Percentiles rank a stretch among this genome's conserved stretches.
Evolutionary conservation across 2,329 filamentous ascomycete genomes (phyloP).

Genomic region (Penicillium hesseltinei): DNA sequence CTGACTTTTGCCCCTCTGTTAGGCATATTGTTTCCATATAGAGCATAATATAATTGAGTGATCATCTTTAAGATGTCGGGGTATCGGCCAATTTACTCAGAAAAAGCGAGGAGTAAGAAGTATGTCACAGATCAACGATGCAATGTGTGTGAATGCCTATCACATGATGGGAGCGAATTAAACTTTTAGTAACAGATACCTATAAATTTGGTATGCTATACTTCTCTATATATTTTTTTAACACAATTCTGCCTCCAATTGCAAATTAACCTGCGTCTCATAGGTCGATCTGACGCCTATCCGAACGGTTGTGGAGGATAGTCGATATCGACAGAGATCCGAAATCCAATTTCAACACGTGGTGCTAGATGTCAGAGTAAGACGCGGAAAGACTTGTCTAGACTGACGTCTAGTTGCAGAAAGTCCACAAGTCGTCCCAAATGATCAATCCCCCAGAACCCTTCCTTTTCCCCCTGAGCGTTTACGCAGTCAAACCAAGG

Average conservation of each 20-base stretch:
- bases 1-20: background rate
- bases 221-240: background rate
- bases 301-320: background rate
- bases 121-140: background rate
- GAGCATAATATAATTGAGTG: background rate
- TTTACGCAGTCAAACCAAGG: slow-evolving; percentile 61
- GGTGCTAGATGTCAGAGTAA: slow-evolving; percentile 17
- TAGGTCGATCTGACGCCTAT: background rate
- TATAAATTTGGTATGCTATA: too few species aligned
- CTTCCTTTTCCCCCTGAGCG: slow-evolving; percentile 51
- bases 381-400: slow-evolving; percentile 29
- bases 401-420: slow-evolving; percentile 48
- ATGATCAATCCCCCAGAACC: slow-evolving; percentile 62
- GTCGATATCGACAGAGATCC: background rate
- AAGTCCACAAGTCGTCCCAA: slow-evolving; percentile 55
- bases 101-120: background rate
- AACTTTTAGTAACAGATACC: background rate
- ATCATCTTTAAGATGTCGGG: background rate
- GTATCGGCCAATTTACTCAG: background rate
- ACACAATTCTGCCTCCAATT: background rate
- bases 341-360: background rate
- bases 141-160: background rate
- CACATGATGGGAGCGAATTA: background rate
- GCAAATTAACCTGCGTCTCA: background rate
- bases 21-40: background rate